phyloP scores from a whole-genome alignment of 441 rosid genomes.

The Bocquillonia castaneifolia region DNA sequence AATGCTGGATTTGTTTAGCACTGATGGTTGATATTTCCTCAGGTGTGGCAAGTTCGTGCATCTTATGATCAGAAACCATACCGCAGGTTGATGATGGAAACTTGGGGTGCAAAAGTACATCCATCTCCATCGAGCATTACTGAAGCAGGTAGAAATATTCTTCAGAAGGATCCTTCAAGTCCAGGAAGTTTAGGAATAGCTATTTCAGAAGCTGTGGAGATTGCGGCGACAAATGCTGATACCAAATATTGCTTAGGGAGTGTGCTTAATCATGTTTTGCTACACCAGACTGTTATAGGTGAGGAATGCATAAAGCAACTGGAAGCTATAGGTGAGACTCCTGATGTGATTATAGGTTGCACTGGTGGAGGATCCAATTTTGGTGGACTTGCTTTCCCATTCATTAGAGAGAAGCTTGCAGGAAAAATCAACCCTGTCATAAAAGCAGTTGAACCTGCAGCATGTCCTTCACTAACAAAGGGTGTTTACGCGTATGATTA shows the following conservation, averaged over 20 bases:
- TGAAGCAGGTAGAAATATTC: conserved; percentile 58
- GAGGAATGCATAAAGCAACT: conserved; percentile 84
- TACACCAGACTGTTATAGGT: conserved; percentile 88
- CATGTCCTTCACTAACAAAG: conserved; percentile 85
- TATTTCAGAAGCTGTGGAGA: conserved; percentile 90
- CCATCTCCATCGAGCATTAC: conserved; percentile 80
- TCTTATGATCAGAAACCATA: conserved; percentile 90
- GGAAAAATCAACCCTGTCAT: conserved; percentile 79
- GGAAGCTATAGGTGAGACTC: conserved; percentile 77
- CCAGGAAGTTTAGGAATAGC: conserved; percentile 96
- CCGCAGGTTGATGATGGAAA: conserved; percentile 90
- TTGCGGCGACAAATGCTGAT: conserved; percentile 59
- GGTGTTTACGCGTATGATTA: conserved; percentile 82
- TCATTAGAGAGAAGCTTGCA: conserved; percentile 79
- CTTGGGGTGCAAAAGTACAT: conserved; percentile 95
- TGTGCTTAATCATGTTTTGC: conserved; percentile 82
- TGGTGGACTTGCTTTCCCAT: conserved; percentile 87
- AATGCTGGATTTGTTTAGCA: background rate
- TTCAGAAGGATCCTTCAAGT: conserved; percentile 53
- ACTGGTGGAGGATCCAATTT: conserved; percentile 95
- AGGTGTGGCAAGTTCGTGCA: conserved; percentile 98
- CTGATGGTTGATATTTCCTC: conserved; percentile 5
- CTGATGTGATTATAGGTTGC: conserved; percentile 86
- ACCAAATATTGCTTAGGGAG: conserved; percentile 90
- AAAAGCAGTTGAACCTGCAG: conserved; percentile 81